These are phyloP conservation scores for Ehretia macrophylla DNA, from an alignment of 257 asterid genomes.

Conservation along the genomic window DNA sequence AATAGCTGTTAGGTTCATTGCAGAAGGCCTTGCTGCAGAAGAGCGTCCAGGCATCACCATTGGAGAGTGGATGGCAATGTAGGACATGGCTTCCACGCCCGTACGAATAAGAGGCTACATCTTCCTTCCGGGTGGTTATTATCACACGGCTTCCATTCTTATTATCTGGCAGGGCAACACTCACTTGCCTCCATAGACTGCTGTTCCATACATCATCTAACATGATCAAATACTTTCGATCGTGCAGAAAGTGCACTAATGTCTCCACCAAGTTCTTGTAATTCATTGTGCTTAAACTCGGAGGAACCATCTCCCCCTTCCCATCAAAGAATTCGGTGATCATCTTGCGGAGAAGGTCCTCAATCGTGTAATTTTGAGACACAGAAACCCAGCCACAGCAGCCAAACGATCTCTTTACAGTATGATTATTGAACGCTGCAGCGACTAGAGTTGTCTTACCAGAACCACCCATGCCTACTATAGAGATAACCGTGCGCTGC, in stretches of 20 bases:
- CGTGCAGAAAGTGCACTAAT: slow-evolving; percentile 13
- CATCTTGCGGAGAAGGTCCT: slow-evolving; percentile 18
- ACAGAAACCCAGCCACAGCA: slow-evolving; percentile 25
- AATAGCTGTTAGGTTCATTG: slow-evolving; percentile 7
- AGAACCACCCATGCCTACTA: slow-evolving; percentile 17
- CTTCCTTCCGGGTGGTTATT: slow-evolving; percentile 32
- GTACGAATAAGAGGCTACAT: slow-evolving; percentile 21
- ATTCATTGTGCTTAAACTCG: slow-evolving; percentile 13
- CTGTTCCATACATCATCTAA: slow-evolving; percentile 41
- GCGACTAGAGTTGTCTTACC: slow-evolving; percentile 23
- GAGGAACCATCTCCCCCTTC: slow-evolving; percentile 9
- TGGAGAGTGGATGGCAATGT: slow-evolving; percentile 16
- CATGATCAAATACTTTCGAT: slow-evolving; percentile 33
- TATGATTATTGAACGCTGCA: slow-evolving; percentile 12
- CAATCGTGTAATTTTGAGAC: slow-evolving; percentile 8
- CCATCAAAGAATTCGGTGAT: slow-evolving; percentile 17
- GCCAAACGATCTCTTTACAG: slow-evolving; percentile 13
- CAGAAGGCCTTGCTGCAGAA: slow-evolving; percentile 48
- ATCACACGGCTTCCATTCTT: slow-evolving; percentile 39
- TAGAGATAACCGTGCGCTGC: not conserved
- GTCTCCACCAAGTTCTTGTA: slow-evolving; percentile 23
- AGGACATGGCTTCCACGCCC: slow-evolving; percentile 21
- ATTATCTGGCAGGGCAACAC: slow-evolving; percentile 32
- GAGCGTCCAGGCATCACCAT: slow-evolving; percentile 34
- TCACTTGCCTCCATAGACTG: slow-evolving; percentile 27